Evolutionary conservation across 2,329 filamentous ascomycete genomes (phyloP), one percentile per base, ranked within the genome.

Genomic region (Hypoxylon sp.): DNA sequence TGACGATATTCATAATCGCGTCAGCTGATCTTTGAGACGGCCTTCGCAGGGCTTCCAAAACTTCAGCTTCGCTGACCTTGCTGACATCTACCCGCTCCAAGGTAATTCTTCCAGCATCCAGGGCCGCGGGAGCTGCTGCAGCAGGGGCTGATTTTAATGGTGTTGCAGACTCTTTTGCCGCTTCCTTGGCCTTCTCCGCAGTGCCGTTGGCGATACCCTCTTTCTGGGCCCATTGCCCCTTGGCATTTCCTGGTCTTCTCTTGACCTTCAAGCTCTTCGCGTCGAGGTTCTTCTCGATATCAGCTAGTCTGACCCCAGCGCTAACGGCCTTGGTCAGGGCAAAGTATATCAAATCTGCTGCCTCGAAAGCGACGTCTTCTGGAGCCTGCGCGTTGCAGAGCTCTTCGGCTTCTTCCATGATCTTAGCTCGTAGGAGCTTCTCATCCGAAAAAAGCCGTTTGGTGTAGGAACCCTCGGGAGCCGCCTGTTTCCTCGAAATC

Each of bases 391-490:
- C 95, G 69, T 96, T 89, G 75, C 95, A 97, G 42, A 99, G 85
- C 81, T 99, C 96, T 75, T 96, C 92, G 0, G 96, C 96, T 78
- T 99, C 96, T 79, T 99, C 96, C 89, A 98, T 96, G 59, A 99
- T 97, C 84, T 99, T 99, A 2, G 96, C 96, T 44, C 92, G 87
- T 56, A 97, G 81, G 58, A 99, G 85, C 78, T 96, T 94, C 72
- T 93, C 88, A 69, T 99, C 96, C 16, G 91, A 94, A 83, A 98
- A 99, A 1, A 99, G 83, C 32, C 95, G 86, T 16, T 93, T 93
- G 3, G 96, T 99, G 79, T 99, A 99, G 11, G 96, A 99, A 1
- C 94, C 95, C 69, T 86, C 86, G 0, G 96, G 95, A 0, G 95
- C 94, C 16, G 91, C 93, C 42, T 86, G 80, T 77, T 96, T 97